Base-by-base conservation (phyloP, 495 filamentous ascomycete genomes). In the Penicillium psychrofluorescens region DNA sequence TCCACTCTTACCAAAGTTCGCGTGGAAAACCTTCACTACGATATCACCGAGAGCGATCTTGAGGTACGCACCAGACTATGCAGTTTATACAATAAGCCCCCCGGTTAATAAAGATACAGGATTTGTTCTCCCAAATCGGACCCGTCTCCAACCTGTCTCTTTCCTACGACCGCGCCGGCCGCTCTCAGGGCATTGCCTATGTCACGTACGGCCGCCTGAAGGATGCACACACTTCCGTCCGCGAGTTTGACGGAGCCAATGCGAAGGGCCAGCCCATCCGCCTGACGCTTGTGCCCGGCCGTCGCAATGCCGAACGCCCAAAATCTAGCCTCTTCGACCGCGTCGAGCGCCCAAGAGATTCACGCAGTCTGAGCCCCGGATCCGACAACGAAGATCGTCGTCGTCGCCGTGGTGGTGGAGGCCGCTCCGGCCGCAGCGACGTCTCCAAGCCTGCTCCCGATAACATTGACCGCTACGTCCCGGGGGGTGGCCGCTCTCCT, bases 21-120 rank as follows among this genome's bases (percentile, higher is more conserved):
- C 42, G 83, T 96, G 38, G 88, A 95, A 48, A 95, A 95, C 60
- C 66, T 96, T 38, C 91, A 96, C 65, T 96, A 95, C 66, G 91
- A 96, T 35, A 77, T 96, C 43, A 88, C 85, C 16, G 84, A 91
- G 62, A 80, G 79, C 28, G 91, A 96, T 56, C 77, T 96, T 39
- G 75, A 87, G 56, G 91, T 91, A 77, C 39, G 69, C 46, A 33
- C 40, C 11, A 32, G 9, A 34, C 41, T n/a, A 22, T 29, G 3
- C 14, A 36, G 15, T 10, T 8, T 9, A 12, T 29, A n/a, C 12
- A 7, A 29, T 8, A 37, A 35, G 37, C 29, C 40, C 40, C 35
- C 27, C 11, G 12, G 43, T 49, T 36, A 55, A 15, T 7, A 13
- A 12, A 10, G 6, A 9, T 35, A 31, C 55, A 95, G 91, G 86